Evolutionary conservation across 2,329 filamentous ascomycete genomes (phyloP), one percentile per base, ranked within the genome.

Genomic region (Diaporthe citriasiana): DNA sequence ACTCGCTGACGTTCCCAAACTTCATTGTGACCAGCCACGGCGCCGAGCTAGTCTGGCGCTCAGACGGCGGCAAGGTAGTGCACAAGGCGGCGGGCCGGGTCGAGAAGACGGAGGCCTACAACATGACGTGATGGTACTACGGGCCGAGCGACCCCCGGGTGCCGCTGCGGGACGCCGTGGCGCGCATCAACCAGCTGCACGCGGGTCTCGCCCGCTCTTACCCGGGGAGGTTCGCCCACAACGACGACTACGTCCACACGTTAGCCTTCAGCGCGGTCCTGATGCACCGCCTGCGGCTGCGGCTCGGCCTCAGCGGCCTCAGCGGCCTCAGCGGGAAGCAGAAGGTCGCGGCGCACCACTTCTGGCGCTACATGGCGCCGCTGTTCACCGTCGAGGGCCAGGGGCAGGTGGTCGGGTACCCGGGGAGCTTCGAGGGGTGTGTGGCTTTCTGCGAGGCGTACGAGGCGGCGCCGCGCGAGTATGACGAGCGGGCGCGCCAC

Each of bases 81-180:
- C n/a, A 65, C 60, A 65, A 50, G 60, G 60, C 60, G 4, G 60
- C 60, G 0, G 59, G 50, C 59, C 40, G 59, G 9, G 50, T 65
- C 40, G 59, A 65, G 42, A 47, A 65, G 59, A 65, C 59, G 4
- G 59, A 65, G 42, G 50, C 9, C 12, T 47, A 65, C 27, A 65
- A 65, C 60, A 65, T 65, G 60, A 65, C 60, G 19, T 65, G 60
- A 42, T 50, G 60, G 60, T 65, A 50, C 27, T 65, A 50, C 60
- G 42, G 42, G 10, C 60, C 60, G 7, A 47, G 40, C 27, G 60
- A 65, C 42, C 27, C 12, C 19, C 60, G 60, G 60, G 27, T 65
- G 60, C 42, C 60, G n/a, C n/a, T n/a, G n/a, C n/a, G 42, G 4
- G 60, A 47, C 42, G 42, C 42, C 12, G 60, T 65, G 19, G 42